Evolutionary conservation across 2,329 filamentous ascomycete species (phyloP), one percentile per base, ranked within the genome.

Genomic region (Fusarium guadeloupense): DNA sequence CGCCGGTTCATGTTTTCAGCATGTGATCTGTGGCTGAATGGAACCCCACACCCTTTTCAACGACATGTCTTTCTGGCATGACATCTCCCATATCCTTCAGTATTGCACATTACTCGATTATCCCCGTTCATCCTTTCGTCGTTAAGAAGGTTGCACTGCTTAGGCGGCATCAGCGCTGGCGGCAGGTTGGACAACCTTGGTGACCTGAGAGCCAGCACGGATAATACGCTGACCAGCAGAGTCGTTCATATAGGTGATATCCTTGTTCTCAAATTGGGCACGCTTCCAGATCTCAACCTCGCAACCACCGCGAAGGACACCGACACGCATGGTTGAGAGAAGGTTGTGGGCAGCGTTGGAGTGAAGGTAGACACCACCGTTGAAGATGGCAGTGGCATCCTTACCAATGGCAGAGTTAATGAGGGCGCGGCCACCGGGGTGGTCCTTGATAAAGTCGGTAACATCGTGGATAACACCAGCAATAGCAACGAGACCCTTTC

Each of bases 201-300:
- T 97, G 56, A 91, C 85, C 80, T 97, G 93, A 70, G 87, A 83
- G 48, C 93, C 93, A 65, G 93, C 93, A 64, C 93, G 89, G 71
- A 96, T 86, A 68, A 97, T 93, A 64, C 90, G 88, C 76, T 92
- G 85, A 44, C 93, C 93, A 48, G 86, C 82, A 14, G 88, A 90
- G 74, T 97, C 93, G 75, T 91, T 93, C 75, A 92, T 85, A 66
- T 90, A 88, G 54, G 88, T 86, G 54, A 91, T 84, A 69, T 93
- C 91, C 82, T 94, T 93, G 82, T 90, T 92, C 78, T 93, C 90
- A 69, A 88, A 85, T 76, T 93, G 89, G 52, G 90, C 87, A 35
- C 91, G 89, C 85, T 95, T 95, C 92, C 92, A 96, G 77, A 95
- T 93, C 83, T 96, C 92, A 23, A 96, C 92, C 76, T 95, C 92